Percentiles rank a stretch among this genome's conserved stretches.
phyloP scores from a whole-genome alignment of 2,329 filamentous ascomycete species.

The Aspergillus fumigatiaffinis region DNA sequence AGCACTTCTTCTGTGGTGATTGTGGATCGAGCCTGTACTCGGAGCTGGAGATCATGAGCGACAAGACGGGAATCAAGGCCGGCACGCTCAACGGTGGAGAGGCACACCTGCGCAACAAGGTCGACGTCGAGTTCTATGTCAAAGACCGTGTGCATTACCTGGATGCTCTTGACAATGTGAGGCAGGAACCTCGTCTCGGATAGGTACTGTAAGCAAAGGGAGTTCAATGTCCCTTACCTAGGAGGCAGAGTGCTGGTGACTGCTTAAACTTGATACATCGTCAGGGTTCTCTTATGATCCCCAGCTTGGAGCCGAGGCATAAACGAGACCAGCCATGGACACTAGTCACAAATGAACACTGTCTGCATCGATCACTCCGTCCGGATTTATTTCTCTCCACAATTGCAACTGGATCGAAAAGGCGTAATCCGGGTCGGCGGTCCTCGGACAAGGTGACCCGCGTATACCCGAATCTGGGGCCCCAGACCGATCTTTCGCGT shows the following conservation, averaged over 20 bases:
- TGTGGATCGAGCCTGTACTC: slow-evolving; percentile 53
- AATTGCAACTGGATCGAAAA: no score
- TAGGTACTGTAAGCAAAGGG: background rate
- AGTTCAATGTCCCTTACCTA: background rate
- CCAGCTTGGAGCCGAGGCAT: no score
- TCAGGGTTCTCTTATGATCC: no score
- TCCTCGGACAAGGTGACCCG: no score
- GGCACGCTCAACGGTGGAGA: slow-evolving; percentile 50
- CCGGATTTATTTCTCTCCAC: no score
- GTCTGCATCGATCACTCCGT: no score
- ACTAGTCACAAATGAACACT: no score
- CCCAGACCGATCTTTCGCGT: no score
- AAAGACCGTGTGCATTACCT: slow-evolving; percentile 49
- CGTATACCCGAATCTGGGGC: no score
- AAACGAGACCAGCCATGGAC: no score
- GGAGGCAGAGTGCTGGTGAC: background rate
- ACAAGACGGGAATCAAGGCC: slow-evolving; percentile 49
- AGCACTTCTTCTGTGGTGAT: slow-evolving; percentile 52
- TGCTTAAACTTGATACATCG: no score
- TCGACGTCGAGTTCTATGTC: slow-evolving; percentile 52
- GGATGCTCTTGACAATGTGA: slow-evolving; percentile 41
- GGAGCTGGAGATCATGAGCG: slow-evolving; percentile 52
- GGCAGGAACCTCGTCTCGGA: slow-evolving; percentile 41
- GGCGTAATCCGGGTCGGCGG: no score
- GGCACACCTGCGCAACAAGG: slow-evolving; percentile 40